phyloP scores from a whole-genome alignment of 2,329 filamentous ascomycete species.

The Penicillium nordicum region DNA sequence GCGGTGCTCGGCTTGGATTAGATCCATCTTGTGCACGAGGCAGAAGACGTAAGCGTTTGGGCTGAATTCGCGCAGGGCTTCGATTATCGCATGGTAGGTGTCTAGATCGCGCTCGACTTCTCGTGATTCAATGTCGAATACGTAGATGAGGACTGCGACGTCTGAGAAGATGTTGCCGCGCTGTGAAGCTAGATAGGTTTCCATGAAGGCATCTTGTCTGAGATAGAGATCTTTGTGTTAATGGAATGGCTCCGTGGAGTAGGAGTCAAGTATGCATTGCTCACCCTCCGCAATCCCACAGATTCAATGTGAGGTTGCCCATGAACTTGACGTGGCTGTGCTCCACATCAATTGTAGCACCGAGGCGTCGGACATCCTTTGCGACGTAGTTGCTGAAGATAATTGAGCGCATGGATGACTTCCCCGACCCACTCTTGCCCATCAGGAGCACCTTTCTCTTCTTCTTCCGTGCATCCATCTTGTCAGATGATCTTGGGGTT shows the following conservation, averaged over 20 bases:
- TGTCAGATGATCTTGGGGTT: slow-evolving; percentile 14
- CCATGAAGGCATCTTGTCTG: slow-evolving; percentile 96
- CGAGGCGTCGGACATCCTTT: slow-evolving; percentile 85
- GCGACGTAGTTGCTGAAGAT: slow-evolving; percentile 99
- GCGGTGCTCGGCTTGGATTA: slow-evolving; percentile 76
- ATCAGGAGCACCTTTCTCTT: slow-evolving; percentile 85
- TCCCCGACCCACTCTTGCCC: slow-evolving; percentile 96
- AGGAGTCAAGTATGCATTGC: slow-evolving; percentile 22
- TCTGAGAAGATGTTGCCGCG: slow-evolving; percentile 94
- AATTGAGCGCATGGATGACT: slow-evolving; percentile 97
- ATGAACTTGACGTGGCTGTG: slow-evolving; percentile 98
- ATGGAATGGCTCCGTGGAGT: background rate
- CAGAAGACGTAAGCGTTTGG: slow-evolving; percentile 81
- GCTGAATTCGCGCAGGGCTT: slow-evolving; percentile 82
- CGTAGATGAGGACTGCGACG: slow-evolving; percentile 95
- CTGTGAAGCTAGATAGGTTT: slow-evolving; percentile 95
- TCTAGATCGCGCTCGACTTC: slow-evolving; percentile 91
- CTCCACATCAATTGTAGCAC: slow-evolving; percentile 97
- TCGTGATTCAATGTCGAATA: slow-evolving; percentile 96
- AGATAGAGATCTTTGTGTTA: background rate
- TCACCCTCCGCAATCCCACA: slow-evolving; percentile 95
- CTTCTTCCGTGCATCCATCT: slow-evolving; percentile 54
- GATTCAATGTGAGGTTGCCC: slow-evolving; percentile 91
- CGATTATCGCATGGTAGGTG: slow-evolving; percentile 87
- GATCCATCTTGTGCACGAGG: slow-evolving; percentile 97